Evolutionary conservation across 345 rosid species (phyloP).

Genomic region (Cardamine occulta): DNA sequence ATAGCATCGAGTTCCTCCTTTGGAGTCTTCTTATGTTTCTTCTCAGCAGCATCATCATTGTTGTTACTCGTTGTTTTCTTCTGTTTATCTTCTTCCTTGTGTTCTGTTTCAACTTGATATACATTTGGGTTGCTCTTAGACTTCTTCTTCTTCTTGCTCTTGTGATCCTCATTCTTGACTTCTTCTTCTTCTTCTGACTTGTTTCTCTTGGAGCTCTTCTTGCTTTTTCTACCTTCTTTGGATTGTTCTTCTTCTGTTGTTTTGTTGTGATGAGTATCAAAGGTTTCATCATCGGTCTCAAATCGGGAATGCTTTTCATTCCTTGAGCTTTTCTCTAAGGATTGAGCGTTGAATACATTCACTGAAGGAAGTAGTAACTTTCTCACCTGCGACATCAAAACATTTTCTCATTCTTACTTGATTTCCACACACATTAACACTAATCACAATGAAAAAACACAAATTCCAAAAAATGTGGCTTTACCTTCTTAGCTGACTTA

Average conservation of each 20-base stretch:
- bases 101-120: constrained; percentile 15
- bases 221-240: constrained; percentile 30
- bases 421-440: background rate
- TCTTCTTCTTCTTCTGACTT: constrained; percentile 29
- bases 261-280: constrained; percentile 39
- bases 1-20: constrained; percentile 56
- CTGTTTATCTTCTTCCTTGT: background rate
- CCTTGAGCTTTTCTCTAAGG: constrained; percentile 53
- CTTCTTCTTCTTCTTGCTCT: constrained; percentile 40
- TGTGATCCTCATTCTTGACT: constrained; percentile 19
- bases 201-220: constrained; percentile 40
- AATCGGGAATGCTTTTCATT: constrained; percentile 38
- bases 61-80: constrained; percentile 26
- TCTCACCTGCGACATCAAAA: constrained; percentile 52
- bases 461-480: background rate
- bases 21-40: constrained; percentile 44
- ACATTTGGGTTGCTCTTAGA: constrained; percentile 25
- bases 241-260: constrained; percentile 27
- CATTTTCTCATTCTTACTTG: background rate
- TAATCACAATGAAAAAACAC: background rate
- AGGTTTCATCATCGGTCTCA: constrained; percentile 36
- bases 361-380: constrained; percentile 57
- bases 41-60: constrained; percentile 25
- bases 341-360: constrained; percentile 77
- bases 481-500: constrained; percentile 73